These are phyloP conservation scores for Phytophthora citrophthora DNA, from an alignment of 352 stramenopile genomes.

Conservation along the genomic window DNA sequence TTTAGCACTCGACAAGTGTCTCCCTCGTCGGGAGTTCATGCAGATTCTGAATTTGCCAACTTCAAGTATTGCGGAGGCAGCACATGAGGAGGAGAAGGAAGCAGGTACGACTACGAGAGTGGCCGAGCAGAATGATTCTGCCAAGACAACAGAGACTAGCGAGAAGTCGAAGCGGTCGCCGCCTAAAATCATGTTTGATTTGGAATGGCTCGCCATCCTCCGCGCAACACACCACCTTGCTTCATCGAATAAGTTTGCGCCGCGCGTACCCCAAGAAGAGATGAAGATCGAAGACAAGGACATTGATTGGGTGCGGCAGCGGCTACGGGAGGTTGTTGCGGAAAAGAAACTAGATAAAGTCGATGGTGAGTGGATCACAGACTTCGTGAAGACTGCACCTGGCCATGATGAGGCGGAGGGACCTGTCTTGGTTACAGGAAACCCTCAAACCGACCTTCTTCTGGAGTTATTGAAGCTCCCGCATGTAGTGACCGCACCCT, in stretches of 20 bases:
- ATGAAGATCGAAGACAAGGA: slow-evolving; percentile 82
- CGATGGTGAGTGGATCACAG: slow-evolving; percentile 69
- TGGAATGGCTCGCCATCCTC: slow-evolving; percentile 95
- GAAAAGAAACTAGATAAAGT: slow-evolving; percentile 62
- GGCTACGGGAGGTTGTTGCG: slow-evolving; percentile 49
- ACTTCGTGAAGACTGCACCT: slow-evolving; percentile 84
- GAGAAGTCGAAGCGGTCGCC: slow-evolving; percentile 8
- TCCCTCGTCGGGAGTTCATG: slow-evolving; percentile 95
- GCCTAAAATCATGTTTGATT: slow-evolving; percentile 92
- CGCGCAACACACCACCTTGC: slow-evolving; percentile 92
- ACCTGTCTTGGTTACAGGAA: slow-evolving; percentile 64
- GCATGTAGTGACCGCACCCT: slow-evolving; percentile 96
- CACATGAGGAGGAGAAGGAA: slow-evolving; percentile 6
- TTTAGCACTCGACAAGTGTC: slow-evolving; percentile 98
- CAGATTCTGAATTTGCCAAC: slow-evolving; percentile 91
- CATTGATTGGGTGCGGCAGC: slow-evolving; percentile 72
- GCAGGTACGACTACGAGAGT: not conserved
- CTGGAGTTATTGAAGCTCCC: slow-evolving; percentile 92
- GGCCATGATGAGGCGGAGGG: slow-evolving; percentile 56
- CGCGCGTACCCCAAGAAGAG: slow-evolving; percentile 76
- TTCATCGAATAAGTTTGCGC: slow-evolving; percentile 62
- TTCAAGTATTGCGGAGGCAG: not conserved
- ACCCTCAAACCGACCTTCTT: slow-evolving; percentile 96
- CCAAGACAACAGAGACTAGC: not conserved
- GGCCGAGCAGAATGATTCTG: slow-evolving; percentile 11